Evolutionary conservation across 768 basidiomycete species (phyloP).

Genomic region (Tricholoma flavovirens): DNA sequence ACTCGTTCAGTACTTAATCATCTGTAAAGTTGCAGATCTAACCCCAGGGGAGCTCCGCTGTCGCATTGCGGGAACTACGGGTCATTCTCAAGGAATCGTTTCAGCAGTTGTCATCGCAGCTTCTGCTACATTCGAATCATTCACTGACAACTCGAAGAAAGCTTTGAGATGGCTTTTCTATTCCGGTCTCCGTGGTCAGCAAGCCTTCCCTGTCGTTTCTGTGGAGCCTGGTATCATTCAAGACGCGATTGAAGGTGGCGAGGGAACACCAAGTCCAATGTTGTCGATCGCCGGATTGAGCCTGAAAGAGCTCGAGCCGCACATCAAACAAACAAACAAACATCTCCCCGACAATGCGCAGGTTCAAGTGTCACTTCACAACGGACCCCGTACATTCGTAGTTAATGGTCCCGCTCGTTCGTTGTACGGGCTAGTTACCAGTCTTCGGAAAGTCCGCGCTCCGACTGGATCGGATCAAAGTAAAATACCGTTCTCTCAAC

Average conservation of each 20-base stretch:
- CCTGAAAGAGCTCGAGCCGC: constrained; percentile 69
- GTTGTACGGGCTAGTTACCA: constrained; percentile 91
- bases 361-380: constrained; percentile 84
- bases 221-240: constrained; percentile 84
- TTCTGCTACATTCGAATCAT: constrained; percentile 69
- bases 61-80: constrained; percentile 81
- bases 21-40: constrained; percentile 68
- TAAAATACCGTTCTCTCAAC: constrained; percentile 90
- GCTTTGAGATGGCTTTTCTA: constrained; percentile 92
- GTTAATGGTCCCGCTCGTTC: constrained; percentile 89
- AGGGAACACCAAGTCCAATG: constrained; percentile 93
- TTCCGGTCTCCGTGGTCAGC: constrained; percentile 88
- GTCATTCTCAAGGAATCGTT: constrained; percentile 96
- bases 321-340: constrained; percentile 83
- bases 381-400: constrained; percentile 87
- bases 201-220: constrained; percentile 88
- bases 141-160: constrained; percentile 71
- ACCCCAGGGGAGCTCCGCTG: constrained; percentile 76
- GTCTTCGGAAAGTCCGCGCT: constrained; percentile 85
- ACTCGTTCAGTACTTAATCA: constrained; percentile 85
- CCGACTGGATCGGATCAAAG: constrained; percentile 86
- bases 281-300: constrained; percentile 80
- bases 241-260: constrained; percentile 86
- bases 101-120: constrained; percentile 88
- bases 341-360: constrained; percentile 76